Evolutionary conservation across 768 basidiomycete species (phyloP).

Genomic region (Tylopilus felleus): DNA sequence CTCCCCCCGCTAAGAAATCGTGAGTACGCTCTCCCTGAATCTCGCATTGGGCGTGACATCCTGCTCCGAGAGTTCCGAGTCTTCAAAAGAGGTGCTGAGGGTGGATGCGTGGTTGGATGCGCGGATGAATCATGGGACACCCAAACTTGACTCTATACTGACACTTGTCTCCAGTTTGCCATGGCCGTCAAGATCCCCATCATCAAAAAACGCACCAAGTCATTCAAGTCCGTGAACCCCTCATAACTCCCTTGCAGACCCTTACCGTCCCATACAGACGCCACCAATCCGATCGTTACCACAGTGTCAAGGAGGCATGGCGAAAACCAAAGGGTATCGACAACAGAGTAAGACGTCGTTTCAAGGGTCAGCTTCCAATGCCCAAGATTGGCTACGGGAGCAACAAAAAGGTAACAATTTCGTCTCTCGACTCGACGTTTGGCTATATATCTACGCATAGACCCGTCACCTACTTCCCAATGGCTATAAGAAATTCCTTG

Average conservation of each 20-base stretch:
- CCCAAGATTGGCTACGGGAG: constrained; percentile 86
- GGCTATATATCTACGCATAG: constrained; percentile 32
- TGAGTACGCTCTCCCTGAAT: constrained; percentile 39
- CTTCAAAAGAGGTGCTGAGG: neutral
- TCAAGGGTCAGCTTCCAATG: constrained; percentile 96
- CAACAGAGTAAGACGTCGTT: constrained; percentile 92
- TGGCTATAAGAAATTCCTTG: constrained; percentile 93
- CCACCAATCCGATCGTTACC: constrained; percentile 98
- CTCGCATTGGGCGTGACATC: neutral
- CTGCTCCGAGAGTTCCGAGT: neutral
- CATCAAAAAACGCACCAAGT: constrained; percentile 96
- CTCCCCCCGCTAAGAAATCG: constrained; percentile 50
- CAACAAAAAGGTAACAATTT: constrained; percentile 67
- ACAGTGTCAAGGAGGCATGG: constrained; percentile 97
- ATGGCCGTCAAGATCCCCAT: constrained; percentile 60
- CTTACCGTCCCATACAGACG: constrained; percentile 53
- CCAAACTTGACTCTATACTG: constrained; percentile 9
- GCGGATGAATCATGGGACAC: constrained; percentile 20
- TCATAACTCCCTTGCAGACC: constrained; percentile 1
- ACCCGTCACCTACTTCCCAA: constrained; percentile 95
- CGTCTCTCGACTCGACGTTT: neutral
- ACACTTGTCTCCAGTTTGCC: constrained; percentile 27
- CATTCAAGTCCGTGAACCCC: constrained; percentile 81
- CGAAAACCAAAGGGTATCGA: constrained; percentile 99
- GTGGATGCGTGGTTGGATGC: constrained; percentile 23